Evolutionary conservation across 2,329 filamentous ascomycete species (phyloP), one percentile per base, ranked within the genome.

Genomic region (Arthroderma sp.): DNA sequence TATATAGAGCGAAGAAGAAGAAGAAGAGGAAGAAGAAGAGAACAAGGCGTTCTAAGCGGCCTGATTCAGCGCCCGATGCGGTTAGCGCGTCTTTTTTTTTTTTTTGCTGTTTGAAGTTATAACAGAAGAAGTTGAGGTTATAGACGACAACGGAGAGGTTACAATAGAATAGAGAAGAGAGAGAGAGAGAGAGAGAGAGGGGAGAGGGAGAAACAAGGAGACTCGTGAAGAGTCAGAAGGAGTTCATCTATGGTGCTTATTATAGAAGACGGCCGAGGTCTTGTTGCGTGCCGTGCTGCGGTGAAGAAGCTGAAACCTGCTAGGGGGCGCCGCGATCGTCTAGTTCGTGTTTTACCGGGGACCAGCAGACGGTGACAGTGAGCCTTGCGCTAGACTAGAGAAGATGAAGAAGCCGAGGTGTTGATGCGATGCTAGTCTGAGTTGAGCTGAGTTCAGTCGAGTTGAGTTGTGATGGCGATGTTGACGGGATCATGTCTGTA

Each of bases 41-140:
- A 49, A 17, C 2, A 47, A 15, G 43, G 17, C 8, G 19, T 47
- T 43, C n/a, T 28, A n/a, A n/a, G 21, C 6, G 47, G 47, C 47
- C 47, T 51, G 47, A 51, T 51, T 51, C 47, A 51, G 15, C 25
- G 47, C 47, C 47, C 47, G 47, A 51, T 51, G 6, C 4, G 47
- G 47, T 51, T 51, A 51, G 47, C 47, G 47, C 25, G 47, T 51
- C 13, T 51, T 13, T 9, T n/a, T n/a, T n/a, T n/a, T n/a, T n/a
- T n/a, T n/a, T n/a, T n/a, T n/a, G n/a, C n/a, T n/a, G n/a, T n/a
- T n/a, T n/a, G n/a, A n/a, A 19, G 39, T 8, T 44, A 31, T 2
- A 7, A 31, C 4, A 31, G 7, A 15, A 51, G 25, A 28, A 19
- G n/a, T 17, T n/a, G 28, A 51, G 17, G 25, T 33, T 15, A 51